Evolutionary conservation across 495 filamentous ascomycete species (phyloP), one percentile per base, ranked within the genome.

Genomic region (Penicillium diatomitis): DNA sequence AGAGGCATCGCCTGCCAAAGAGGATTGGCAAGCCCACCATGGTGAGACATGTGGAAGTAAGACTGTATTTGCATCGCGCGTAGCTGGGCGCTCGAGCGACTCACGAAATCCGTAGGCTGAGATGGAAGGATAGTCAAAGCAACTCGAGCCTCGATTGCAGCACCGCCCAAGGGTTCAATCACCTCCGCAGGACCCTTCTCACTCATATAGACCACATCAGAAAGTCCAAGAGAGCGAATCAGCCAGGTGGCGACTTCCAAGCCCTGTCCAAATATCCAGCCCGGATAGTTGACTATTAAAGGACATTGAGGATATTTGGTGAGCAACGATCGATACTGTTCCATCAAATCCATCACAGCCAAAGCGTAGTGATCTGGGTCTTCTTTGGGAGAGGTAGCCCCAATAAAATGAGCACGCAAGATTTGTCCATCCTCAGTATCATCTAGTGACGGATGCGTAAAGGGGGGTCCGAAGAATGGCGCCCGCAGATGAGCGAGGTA

Each of bases 21-120:
- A 0, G 70, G 62, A 38, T 63, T 66, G 10, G 47, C 57, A 31
- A 68, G 38, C 20, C 56, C 62, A 36, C 58, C 56, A 6, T 65
- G 56, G 8, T 67, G 68, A 10, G 60, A 69, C 37, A 70, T 56
- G 60, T 88, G 82, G 62, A 94, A 90, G 53, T 90, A 90, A 0
- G 87, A 86, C 58, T 87, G 79, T 27, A 78, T 84, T 53, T 90
- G 85, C 87, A 94, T 90, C 29, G 79, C 75, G 45, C 87, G 76
- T 4, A 88, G 62, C 54, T 91, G 80, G 8, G 77, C 76, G 6
- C 84, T 76, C 1, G 83, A 88, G 36, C 81, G 72, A n/a, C 76
- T 76, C 4, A 79, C 69, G 46, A 79, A 71, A 20, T 85, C 76
- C 46, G 75, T 81, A 11, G 80, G 67, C 51, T 85, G 80, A 3